phyloP scores from a whole-genome alignment of 2,329 filamentous ascomycete species.

The Fusarium begoniae region DNA sequence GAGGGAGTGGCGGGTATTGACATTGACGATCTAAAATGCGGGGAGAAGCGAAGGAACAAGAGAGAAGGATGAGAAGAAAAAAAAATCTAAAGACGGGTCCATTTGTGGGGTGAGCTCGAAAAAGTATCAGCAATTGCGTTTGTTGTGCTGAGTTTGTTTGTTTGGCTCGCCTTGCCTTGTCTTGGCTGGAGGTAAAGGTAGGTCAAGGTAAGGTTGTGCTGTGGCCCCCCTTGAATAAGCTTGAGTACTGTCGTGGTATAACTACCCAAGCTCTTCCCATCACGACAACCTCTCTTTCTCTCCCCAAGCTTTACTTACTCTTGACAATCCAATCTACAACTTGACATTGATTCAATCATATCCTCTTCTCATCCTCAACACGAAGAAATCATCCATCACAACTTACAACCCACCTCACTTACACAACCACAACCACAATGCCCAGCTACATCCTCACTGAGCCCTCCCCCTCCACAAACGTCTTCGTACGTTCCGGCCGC shows the following conservation, averaged over 20 bases:
- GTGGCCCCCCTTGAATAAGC: slow-evolving; percentile 1
- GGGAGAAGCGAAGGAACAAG: slow-evolving; percentile 13
- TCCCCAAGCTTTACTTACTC: slow-evolving; percentile 6
- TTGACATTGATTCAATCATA: not conserved
- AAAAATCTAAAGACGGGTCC: slow-evolving; percentile 11
- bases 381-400: not conserved
- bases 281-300: slow-evolving; percentile 28
- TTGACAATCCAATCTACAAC: not conserved
- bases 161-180: not conserved
- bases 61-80: not conserved
- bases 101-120: slow-evolving; percentile 40
- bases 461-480: slow-evolving; percentile 44
- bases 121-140: slow-evolving; percentile 11
- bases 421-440: slow-evolving; percentile 41
- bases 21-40: slow-evolving; percentile 33
- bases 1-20: not conserved
- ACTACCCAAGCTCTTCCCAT: slow-evolving; percentile 34
- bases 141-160: slow-evolving; percentile 18
- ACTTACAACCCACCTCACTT: slow-evolving; percentile 16
- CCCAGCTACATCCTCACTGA: slow-evolving; percentile 48
- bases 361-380: not conserved
- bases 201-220: not conserved
- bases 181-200: slow-evolving; percentile 8
- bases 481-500: slow-evolving; percentile 61
- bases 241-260: slow-evolving; percentile 27